Conservation (phyloP, 2,329 filamentous ascomycete species). For the Cercospora canescens region DNA sequence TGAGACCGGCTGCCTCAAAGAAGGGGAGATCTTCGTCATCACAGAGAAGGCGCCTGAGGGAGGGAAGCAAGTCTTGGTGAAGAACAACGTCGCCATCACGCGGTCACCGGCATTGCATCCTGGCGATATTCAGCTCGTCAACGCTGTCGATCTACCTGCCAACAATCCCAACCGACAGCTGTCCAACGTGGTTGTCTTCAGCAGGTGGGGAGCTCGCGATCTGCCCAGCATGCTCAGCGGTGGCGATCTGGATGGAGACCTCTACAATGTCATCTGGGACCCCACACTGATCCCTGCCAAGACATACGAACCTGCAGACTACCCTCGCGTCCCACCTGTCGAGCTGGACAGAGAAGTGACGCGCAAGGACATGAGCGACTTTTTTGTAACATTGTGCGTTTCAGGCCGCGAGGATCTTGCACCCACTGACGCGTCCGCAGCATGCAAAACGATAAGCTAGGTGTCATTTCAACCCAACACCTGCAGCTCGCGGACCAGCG, state of each 20-base stretch:
- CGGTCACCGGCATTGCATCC: slow-evolving; percentile 80
- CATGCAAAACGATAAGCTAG: slow-evolving; percentile 57
- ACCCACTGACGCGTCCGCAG: slow-evolving; percentile 46
- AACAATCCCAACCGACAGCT: slow-evolving; percentile 63
- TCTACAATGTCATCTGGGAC: slow-evolving; percentile 68
- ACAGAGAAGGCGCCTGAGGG: slow-evolving; percentile 45
- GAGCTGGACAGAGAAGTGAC: slow-evolving; percentile 63
- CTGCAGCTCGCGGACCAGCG: slow-evolving; percentile 43
- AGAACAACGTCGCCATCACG: slow-evolving; percentile 62
- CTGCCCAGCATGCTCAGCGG: slow-evolving; percentile 77
- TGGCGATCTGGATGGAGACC: slow-evolving; percentile 81
- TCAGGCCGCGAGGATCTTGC: slow-evolving; percentile 34
- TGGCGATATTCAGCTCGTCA: slow-evolving; percentile 71
- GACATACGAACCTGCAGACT: slow-evolving; percentile 65
- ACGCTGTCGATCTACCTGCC: slow-evolving; percentile 59
- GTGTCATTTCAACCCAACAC: slow-evolving; percentile 44
- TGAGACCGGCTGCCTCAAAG: slow-evolving; percentile 67
- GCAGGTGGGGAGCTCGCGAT: slow-evolving; percentile 68
- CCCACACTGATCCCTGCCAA: slow-evolving; percentile 46
- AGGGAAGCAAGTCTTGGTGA: slow-evolving; percentile 33
- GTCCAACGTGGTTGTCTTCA: slow-evolving; percentile 77
- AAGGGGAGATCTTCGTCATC: slow-evolving; percentile 68
- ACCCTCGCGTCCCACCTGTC: slow-evolving; percentile 58
- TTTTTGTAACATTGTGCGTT: slow-evolving; percentile 69
- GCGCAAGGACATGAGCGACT: slow-evolving; percentile 69